Base-by-base conservation (phyloP, 176 grass and related monocot species). In the Ampelocalamus luodianensis region DNA sequence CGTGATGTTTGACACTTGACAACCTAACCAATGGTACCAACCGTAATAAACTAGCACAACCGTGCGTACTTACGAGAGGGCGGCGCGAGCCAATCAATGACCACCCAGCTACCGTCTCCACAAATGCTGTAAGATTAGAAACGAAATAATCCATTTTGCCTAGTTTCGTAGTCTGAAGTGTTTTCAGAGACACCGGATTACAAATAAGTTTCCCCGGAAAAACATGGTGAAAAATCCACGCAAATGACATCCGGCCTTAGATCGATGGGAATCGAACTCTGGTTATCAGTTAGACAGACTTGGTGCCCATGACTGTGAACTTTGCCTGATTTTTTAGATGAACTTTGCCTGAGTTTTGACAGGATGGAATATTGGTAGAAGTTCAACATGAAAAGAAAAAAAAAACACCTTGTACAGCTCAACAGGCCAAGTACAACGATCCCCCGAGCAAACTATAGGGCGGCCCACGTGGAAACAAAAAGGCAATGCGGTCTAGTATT, bases 1-100 rank as follows among this genome's bases (percentile, higher is more conserved):
- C 11, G 17, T 27, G 49, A 76, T 59, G 23, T 36, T 60, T 69
- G 83, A 85, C 72, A 68, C 12, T 58, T 24, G 83, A 69, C 50
- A 78, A 2, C 34, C 16, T 78, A 85, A 69, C 73, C 4, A 45
- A 68, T 8, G 8, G 9, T 70, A 82, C 68, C 80, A 43, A 72
- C 66, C n/a, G 6, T 59, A 82, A 82, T 27, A 71, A 82, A 68
- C 36, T 22, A 13, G 11, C 18, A 20, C 0, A 13, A 13, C 71
- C 24, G 15, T 51, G 15, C 71, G 18, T 73, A 20, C 43, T 20
- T 79, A 48, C 42, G 5, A 20, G n/a, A 24, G 40, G 12, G 69
- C 43, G 32, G n/a, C n/a, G 24, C 14, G 14, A 18, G 44, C 2
- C n/a, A 29, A 27, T 48, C 12, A 29, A 27, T 49, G 23, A 32